These are phyloP conservation scores for Rhizomucor pusillus DNA, from an alignment of 371 early-diverging fungal species.

Conservation along the genomic window DNA sequence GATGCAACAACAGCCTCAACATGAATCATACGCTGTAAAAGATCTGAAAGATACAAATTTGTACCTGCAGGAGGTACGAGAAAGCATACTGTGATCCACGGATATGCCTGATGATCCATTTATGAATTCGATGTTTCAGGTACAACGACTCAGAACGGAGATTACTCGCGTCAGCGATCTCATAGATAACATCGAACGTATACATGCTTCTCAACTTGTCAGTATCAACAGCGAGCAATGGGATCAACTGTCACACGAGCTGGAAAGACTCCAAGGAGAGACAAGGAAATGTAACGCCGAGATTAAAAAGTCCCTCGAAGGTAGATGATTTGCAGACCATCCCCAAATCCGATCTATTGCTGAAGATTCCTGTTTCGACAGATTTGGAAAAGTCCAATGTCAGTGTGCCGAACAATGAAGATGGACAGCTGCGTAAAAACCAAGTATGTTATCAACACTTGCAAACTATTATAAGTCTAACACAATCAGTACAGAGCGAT, in stretches of 20 bases:
- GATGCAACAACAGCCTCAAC: slow-evolving; percentile 11
- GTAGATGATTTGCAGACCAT: slow-evolving; percentile 6
- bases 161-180: slow-evolving; percentile 26
- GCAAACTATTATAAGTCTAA: neutral
- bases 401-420: slow-evolving; percentile 19
- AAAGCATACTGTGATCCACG: neutral
- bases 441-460: slow-evolving; percentile 23
- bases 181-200: slow-evolving; percentile 31
- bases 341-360: no score
- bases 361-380: slow-evolving; percentile 1
- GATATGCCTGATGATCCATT: neutral
- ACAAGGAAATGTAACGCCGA: slow-evolving; percentile 27
- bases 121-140: slow-evolving; percentile 12
- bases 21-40: slow-evolving; percentile 1
- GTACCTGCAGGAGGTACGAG: slow-evolving; percentile 25
- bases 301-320: slow-evolving; percentile 31
- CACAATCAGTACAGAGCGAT: slow-evolving; percentile 43
- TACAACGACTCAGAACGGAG: slow-evolving; percentile 27
- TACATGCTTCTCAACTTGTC: slow-evolving; percentile 29
- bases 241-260: slow-evolving; percentile 20
- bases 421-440: slow-evolving; percentile 28
- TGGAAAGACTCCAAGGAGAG: slow-evolving; percentile 25
- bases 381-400: slow-evolving; percentile 24
- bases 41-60: slow-evolving; percentile 26
- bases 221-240: slow-evolving; percentile 41